Conservation (phyloP, 345 rosid genomes). For the Pistacia vera region DNA sequence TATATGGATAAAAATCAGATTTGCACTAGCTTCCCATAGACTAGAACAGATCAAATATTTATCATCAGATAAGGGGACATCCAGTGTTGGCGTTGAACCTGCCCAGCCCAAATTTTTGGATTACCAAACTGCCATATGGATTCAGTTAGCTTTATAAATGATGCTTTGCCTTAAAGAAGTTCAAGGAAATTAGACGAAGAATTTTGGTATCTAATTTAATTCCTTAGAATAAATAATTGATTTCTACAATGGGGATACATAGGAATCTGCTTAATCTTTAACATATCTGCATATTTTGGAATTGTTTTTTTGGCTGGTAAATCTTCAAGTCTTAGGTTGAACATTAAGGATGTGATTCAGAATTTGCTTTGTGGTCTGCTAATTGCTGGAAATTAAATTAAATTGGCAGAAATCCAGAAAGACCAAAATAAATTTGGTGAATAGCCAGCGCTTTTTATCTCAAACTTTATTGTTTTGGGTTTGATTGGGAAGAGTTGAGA, state of each 20-base stretch:
- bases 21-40: background rate
- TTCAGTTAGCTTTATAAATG: background rate
- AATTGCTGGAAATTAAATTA: background rate
- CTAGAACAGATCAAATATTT: background rate
- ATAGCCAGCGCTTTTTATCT: background rate
- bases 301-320: background rate
- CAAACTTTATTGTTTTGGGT: background rate
- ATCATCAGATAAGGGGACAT: background rate
- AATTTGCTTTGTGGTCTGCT: background rate
- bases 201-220: background rate
- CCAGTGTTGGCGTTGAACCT: background rate
- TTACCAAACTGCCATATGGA: background rate
- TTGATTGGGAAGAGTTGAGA: background rate
- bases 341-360: background rate
- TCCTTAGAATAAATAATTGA: background rate
- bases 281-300: background rate
- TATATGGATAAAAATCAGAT: background rate
- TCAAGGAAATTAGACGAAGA: background rate
- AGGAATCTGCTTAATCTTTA: conserved; percentile 11
- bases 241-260: background rate
- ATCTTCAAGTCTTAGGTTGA: background rate
- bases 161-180: background rate
- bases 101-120: background rate
- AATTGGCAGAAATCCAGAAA: background rate
- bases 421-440: background rate